phyloP scores from a whole-genome alignment of 2,329 filamentous ascomycete genomes.

The Aspergillus tubingensis region DNA sequence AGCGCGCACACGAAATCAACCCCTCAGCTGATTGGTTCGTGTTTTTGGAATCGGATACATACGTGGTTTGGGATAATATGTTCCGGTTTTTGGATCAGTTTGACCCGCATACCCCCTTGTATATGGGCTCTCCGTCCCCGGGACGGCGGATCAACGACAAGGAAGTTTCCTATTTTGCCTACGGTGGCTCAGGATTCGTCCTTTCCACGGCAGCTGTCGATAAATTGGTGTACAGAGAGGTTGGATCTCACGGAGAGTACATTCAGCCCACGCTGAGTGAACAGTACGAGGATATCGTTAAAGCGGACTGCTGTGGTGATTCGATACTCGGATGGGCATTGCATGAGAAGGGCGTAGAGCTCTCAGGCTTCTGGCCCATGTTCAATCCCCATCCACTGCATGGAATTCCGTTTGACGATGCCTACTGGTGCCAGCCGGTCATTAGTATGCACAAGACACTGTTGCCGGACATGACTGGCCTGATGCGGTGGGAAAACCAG shows the following conservation, averaged over 20 bases:
- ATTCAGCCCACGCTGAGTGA: slow-evolving; percentile 42
- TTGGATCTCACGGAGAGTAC: slow-evolving; percentile 37
- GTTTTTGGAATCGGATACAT: slow-evolving; percentile 60
- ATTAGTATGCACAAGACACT: slow-evolving; percentile 53
- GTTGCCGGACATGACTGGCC: slow-evolving; percentile 50
- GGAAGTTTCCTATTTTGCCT: slow-evolving; percentile 47
- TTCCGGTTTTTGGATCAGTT: slow-evolving; percentile 54
- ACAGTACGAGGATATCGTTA: slow-evolving; percentile 46
- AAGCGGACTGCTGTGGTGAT: slow-evolving; percentile 56
- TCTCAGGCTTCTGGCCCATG: slow-evolving; percentile 54
- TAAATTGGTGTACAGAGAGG: slow-evolving; percentile 34
- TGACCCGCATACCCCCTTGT: slow-evolving; percentile 48
- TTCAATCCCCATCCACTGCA: slow-evolving; percentile 54
- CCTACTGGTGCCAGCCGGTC: slow-evolving; percentile 56
- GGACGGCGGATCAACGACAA: slow-evolving; percentile 29
- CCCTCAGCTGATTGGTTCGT: slow-evolving; percentile 57
- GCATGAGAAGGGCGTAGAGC: slow-evolving; percentile 46
- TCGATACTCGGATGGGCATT: slow-evolving; percentile 54
- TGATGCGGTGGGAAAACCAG: slow-evolving; percentile 49
- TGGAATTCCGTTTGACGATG: slow-evolving; percentile 49
- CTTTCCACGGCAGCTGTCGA: slow-evolving; percentile 50
- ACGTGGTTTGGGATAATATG: slow-evolving; percentile 47
- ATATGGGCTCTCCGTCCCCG: slow-evolving; percentile 54
- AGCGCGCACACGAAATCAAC: slow-evolving; percentile 51
- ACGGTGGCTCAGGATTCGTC: slow-evolving; percentile 53